phyloP scores from a whole-genome alignment of 2,329 filamentous ascomycete species.

The Monosporascus cannonballus region DNA sequence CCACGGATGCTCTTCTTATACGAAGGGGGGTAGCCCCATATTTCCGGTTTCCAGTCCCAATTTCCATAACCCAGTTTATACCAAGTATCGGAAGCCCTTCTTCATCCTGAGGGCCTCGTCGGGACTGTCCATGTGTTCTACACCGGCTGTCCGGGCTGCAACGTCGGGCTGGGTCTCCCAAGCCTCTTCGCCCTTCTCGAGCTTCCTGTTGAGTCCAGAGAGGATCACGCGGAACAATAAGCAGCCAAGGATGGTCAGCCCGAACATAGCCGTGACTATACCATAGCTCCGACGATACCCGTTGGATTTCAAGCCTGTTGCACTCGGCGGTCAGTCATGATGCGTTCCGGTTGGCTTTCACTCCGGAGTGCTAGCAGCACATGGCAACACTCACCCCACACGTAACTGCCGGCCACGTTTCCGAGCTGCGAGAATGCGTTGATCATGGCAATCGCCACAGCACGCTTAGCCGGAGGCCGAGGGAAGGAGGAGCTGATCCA shows the following conservation, averaged over 20 bases:
- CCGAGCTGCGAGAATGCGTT: conserved; percentile 53
- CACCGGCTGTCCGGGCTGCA: conserved; percentile 31
- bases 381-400: conserved; percentile 37
- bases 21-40: too few relatives aligned
- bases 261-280: conserved; percentile 60
- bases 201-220: conserved; percentile 38
- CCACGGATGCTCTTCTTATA: too few relatives aligned
- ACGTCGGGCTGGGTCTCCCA: conserved; percentile 32
- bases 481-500: conserved; percentile 54
- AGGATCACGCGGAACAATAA: conserved; percentile 42
- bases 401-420: conserved; percentile 56
- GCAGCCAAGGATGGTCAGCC: conserved; percentile 49
- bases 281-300: conserved; percentile 60
- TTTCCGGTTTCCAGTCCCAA: too few relatives aligned
- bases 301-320: conserved; percentile 41
- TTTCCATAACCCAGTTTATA: conserved; percentile 20
- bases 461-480: conserved; percentile 53
- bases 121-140: conserved; percentile 33
- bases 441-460: conserved; percentile 55
- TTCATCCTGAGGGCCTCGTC: conserved; percentile 40
- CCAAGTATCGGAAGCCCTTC: conserved; percentile 42
- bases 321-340: not conserved
- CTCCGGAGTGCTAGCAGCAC: not conserved
- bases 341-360: not conserved
- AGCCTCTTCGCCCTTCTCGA: conserved; percentile 36